Evolutionary conservation across 805 yeast genomes (phyloP).

Genomic region (Cyberlindnera suaveolens): DNA sequence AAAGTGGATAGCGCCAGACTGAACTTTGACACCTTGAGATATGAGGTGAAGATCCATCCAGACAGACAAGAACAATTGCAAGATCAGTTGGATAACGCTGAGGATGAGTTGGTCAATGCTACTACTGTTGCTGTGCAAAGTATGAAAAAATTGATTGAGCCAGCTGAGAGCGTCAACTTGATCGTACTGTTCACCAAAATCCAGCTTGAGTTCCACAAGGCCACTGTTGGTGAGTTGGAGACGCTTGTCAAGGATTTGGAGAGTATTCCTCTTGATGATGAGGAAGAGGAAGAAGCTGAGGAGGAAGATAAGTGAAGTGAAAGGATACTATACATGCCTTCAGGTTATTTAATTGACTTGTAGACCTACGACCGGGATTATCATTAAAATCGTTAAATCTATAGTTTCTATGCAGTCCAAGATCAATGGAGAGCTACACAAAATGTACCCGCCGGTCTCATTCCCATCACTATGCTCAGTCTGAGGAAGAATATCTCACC

Average conservation of each 20-base stretch:
- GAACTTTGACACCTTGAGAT: conserved; percentile 63
- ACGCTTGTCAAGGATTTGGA: conserved; percentile 39
- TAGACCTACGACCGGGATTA: not conserved
- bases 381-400: not conserved
- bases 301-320: conserved; percentile 19
- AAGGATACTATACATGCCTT: conserved; percentile 5
- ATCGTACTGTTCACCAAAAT: conserved; percentile 63
- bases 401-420: not conserved
- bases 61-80: conserved; percentile 31
- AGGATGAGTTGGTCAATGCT: conserved; percentile 76
- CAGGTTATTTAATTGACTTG: not conserved
- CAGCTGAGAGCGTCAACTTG: conserved; percentile 56
- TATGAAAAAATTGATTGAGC: conserved; percentile 67
- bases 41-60: conserved; percentile 37
- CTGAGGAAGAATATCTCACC: conserved; percentile 69
- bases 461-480: conserved; percentile 33
- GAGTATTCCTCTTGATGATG: conserved; percentile 38
- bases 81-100: conserved; percentile 35
- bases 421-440: conserved; percentile 18
- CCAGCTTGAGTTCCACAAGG: conserved; percentile 59
- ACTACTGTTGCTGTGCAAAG: conserved; percentile 74
- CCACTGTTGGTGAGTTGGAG: conserved; percentile 43
- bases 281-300: conserved; percentile 29
- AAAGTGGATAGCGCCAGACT: conserved; percentile 65
- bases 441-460: conserved; percentile 24